phyloP scores from a whole-genome alignment of 1,284 basidiomycete species.

The Cutaneotrichosporon dermatis region DNA sequence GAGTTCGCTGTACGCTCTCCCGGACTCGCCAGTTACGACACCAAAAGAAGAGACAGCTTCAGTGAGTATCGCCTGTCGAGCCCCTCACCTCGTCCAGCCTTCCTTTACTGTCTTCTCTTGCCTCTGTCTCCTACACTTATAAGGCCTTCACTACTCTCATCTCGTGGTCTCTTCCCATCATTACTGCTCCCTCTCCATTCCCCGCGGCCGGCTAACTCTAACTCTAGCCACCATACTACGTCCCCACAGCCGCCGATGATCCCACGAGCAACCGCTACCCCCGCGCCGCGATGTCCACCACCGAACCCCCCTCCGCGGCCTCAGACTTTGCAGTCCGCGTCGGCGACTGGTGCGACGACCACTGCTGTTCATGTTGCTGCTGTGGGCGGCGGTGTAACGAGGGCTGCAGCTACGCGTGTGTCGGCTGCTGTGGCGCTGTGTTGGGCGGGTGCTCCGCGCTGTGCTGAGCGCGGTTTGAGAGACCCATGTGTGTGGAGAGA shows the following conservation, averaged over 20 bases:
- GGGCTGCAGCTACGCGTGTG: background rate
- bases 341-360: background rate
- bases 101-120: no score
- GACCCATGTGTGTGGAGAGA: no score
- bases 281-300: background rate
- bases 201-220: background rate
- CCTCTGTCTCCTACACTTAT: no score
- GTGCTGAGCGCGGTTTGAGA: no score
- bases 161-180: no score
- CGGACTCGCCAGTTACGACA: background rate
- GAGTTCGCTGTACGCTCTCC: background rate
- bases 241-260: background rate
- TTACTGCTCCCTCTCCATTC: background rate
- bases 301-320: no score
- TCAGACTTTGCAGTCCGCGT: background rate
- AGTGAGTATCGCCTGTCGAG: background rate
- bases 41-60: background rate
- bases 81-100: no score
- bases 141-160: no score
- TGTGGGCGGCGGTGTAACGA: background rate
- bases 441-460: background rate
- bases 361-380: background rate
- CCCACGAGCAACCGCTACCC: background rate
- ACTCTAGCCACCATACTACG: conserved; percentile 2
- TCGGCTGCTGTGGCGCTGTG: background rate